Evolutionary conservation across 1,284 basidiomycete species (phyloP), one percentile per base, ranked within the genome.

Genomic region (Trichosporon sp.): DNA sequence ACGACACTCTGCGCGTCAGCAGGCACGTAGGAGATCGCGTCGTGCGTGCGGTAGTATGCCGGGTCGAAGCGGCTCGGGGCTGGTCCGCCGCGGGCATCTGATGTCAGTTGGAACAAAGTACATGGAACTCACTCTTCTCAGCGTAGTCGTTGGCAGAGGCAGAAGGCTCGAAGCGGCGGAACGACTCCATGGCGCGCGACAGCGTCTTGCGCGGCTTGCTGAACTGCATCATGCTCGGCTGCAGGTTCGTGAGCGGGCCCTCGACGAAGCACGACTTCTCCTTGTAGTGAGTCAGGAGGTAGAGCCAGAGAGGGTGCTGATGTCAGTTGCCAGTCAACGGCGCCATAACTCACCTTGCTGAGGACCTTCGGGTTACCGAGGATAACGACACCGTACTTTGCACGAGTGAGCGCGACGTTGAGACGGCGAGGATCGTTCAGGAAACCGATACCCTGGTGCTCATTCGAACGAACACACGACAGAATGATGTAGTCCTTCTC

Each of bases 401-500:
- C 97, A 76, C 97, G 89, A 0, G 97, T 98, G 54, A 99, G 88
- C 37, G 97, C 97, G 59, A 99, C 97, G 78, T 99, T 99, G 79
- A 99, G 85, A 76, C 97, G 91, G 74, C 97, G 88, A 2, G 97
- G 97, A 83, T 99, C 97, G 80, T 96, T 98, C 86, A 99, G 88
- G 89, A 99, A 99, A 70, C 97, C 97, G 75, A 99, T 99, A 37
- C 97, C 97, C 83, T 98, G 97, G 81, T 99, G 96, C 82, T 99
- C 97, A 84, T 99, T 99, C 85, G 94, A 97, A 79, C 97, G 88
- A n/a, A 99, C 97, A 82, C 97, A 99, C 81, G 92, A 95, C 68
- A 99, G 88, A 78, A 99, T 98, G 83, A 99, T 98, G 80, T 99
- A 98, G 83, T 99, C 97, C 88, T 99, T 99, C 86, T 99, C 97